Conservation (phyloP, 306 rosid genomes). For the Lotus japonicus region DNA sequence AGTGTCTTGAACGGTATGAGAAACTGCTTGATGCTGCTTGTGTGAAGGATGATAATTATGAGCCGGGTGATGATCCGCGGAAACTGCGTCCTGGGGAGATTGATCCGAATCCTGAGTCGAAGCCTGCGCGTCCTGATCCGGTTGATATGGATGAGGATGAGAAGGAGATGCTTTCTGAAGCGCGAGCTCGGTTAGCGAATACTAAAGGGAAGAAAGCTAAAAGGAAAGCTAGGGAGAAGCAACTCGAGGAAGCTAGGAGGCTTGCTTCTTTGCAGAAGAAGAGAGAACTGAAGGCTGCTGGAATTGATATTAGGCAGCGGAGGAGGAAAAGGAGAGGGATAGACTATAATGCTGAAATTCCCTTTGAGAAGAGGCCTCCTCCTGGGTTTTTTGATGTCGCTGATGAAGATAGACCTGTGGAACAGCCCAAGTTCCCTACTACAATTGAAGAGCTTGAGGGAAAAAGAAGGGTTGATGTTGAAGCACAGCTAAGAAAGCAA, state of each 20-base stretch:
- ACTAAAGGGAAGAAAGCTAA: conserved; percentile 93
- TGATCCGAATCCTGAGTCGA: conserved; percentile 89
- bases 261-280: conserved; percentile 96
- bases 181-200: conserved; percentile 90
- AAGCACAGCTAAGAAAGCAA: conserved; percentile 79
- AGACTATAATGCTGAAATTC: conserved; percentile 87
- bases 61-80: conserved; percentile 89
- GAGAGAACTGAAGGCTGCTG: conserved; percentile 93
- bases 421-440: conserved; percentile 70
- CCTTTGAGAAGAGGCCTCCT: conserved; percentile 94
- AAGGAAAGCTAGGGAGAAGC: conserved; percentile 93
- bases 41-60: conserved; percentile 89
- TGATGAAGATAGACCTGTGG: conserved; percentile 73
- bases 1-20: conserved; percentile 87
- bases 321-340: conserved; percentile 92
- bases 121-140: conserved; percentile 96
- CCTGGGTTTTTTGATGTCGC: conserved; percentile 80
- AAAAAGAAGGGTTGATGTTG: conserved; percentile 72
- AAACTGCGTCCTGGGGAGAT: conserved; percentile 93
- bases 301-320: conserved; percentile 76
- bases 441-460: conserved; percentile 97
- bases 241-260: conserved; percentile 96
- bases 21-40: conserved; percentile 93
- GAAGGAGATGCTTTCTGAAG: conserved; percentile 98
- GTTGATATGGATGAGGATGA: conserved; percentile 99